Evolutionary conservation across 495 filamentous ascomycete species (phyloP), one percentile per base, ranked within the genome.

Genomic region (Penicillium soppii): DNA sequence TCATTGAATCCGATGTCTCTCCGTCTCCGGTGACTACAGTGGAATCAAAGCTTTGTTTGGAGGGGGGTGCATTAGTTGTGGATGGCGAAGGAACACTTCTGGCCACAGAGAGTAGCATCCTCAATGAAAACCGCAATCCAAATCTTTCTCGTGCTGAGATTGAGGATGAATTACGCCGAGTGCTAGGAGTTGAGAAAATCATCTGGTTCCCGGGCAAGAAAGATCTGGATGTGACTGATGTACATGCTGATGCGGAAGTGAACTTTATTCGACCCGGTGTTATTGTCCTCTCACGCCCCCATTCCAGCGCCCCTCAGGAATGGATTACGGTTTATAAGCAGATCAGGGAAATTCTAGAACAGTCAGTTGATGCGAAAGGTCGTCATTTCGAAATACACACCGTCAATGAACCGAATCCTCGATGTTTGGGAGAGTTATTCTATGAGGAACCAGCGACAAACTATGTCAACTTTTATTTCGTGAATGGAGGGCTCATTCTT

Each of bases 401-500:
- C n/a, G 32, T 63, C 17, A 44, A 57, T 10, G 48, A 52, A 13
- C 59, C 62, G 16, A 48, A 62, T 21, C 56, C 58, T 4, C 25
- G 39, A 17, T 9, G 8, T 9, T 7, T 59, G 6, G 41, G 36
- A 4, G 5, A n/a, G 26, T 29, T 40, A 13, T n/a, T 32, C 2
- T 43, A 57, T 16, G 53, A 54, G 6, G 52, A 61, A 3, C 48
- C 47, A 10, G 58, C 58, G 4, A 54, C 53, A 1, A 60, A 53
- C 29, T 62, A 66, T 42, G 62, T 66, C 13, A 65, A 66, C 22
- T 66, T 56, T 25, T 63, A 66, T 43, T 56, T 62, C 16, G 55
- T 57, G 19, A 66, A 66, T 47, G 56, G 54, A 0, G 59, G 59
- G 1, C 41, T 66, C 12, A 52, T 66, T 17, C 6, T 66, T 22